Evolutionary conservation across 1,284 basidiomycete genomes (phyloP).

Genomic region (Xerocomus cyaneibrunnescens): DNA sequence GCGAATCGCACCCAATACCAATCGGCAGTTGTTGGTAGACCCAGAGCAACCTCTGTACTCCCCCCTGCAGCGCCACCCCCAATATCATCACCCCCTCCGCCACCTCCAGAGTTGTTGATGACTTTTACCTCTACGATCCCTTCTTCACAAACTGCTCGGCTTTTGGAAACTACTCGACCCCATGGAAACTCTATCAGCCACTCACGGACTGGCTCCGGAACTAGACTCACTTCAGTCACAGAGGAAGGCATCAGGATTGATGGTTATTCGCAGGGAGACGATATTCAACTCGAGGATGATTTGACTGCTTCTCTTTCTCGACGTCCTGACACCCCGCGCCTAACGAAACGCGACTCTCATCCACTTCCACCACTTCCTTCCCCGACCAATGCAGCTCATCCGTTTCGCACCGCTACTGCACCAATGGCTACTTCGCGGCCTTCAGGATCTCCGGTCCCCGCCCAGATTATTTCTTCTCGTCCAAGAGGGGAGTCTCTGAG

Average conservation of each 20-base stretch:
- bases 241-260: slow-evolving; percentile 54
- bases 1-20: slow-evolving; percentile 31
- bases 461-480: slow-evolving; percentile 43
- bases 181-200: slow-evolving; percentile 54
- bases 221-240: slow-evolving; percentile 55
- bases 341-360: slow-evolving; percentile 51
- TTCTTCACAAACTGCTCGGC: slow-evolving; percentile 30
- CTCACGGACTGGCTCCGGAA: slow-evolving; percentile 54
- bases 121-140: slow-evolving; percentile 27
- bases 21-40: slow-evolving; percentile 35
- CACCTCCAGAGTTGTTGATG: slow-evolving; percentile 45
- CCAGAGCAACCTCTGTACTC: slow-evolving; percentile 57
- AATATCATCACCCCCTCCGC: slow-evolving; percentile 57
- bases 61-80: slow-evolving; percentile 69
- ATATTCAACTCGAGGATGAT: slow-evolving; percentile 33
- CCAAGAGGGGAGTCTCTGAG: slow-evolving; percentile 44
- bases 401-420: slow-evolving; percentile 33
- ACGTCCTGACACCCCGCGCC: slow-evolving; percentile 40
- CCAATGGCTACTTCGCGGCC: slow-evolving; percentile 38
- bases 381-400: slow-evolving; percentile 35
- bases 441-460: slow-evolving; percentile 44
- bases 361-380: slow-evolving; percentile 67
- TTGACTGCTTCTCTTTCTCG: slow-evolving; percentile 28
- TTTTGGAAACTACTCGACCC: slow-evolving; percentile 41
- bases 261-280: slow-evolving; percentile 28